These are phyloP conservation scores for Penicillium sp. DNA, from an alignment of 2,329 filamentous ascomycete genomes.

Conservation along the genomic window DNA sequence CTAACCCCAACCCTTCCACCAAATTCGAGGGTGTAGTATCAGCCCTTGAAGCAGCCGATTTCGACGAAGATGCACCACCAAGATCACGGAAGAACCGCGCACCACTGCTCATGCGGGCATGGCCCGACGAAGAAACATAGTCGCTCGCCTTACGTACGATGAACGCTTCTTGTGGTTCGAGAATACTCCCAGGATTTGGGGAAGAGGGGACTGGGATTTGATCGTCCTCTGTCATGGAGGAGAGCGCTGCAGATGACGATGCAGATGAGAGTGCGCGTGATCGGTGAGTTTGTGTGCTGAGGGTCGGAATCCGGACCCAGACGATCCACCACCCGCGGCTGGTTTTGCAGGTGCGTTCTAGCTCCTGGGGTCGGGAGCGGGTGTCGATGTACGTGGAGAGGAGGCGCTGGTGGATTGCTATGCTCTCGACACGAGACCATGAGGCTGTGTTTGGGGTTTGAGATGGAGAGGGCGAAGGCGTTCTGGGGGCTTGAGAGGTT, in stretches of 20 bases:
- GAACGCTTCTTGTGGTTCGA: constrained; percentile 46
- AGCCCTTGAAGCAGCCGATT: constrained; percentile 27
- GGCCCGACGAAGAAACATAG: constrained; percentile 37
- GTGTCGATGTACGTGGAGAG: constrained; percentile 61
- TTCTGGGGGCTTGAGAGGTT: constrained; percentile 43
- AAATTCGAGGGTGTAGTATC: constrained; percentile 42
- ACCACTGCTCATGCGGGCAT: constrained; percentile 38
- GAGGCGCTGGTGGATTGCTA: constrained; percentile 65
- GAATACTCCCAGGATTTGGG: not conserved
- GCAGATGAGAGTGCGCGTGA: constrained; percentile 16
- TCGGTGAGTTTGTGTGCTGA: constrained; percentile 11
- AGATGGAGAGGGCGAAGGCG: constrained; percentile 60
- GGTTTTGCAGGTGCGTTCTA: constrained; percentile 66
- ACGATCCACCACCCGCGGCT: constrained; percentile 69
- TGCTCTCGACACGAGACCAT: constrained; percentile 62
- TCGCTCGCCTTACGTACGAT: constrained; percentile 52
- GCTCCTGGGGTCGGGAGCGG: constrained; percentile 50
- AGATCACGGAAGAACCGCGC: constrained; percentile 46
- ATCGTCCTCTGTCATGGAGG: constrained; percentile 14
- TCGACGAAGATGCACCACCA: constrained; percentile 40
- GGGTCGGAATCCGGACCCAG: constrained; percentile 59
- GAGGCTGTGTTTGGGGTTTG: constrained; percentile 42
- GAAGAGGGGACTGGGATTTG: not conserved
- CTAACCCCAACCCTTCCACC: constrained; percentile 51
- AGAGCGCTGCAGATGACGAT: constrained; percentile 23